phyloP scores from a whole-genome alignment of 148 eudicot species.

The Fallopia convolvulus region DNA sequence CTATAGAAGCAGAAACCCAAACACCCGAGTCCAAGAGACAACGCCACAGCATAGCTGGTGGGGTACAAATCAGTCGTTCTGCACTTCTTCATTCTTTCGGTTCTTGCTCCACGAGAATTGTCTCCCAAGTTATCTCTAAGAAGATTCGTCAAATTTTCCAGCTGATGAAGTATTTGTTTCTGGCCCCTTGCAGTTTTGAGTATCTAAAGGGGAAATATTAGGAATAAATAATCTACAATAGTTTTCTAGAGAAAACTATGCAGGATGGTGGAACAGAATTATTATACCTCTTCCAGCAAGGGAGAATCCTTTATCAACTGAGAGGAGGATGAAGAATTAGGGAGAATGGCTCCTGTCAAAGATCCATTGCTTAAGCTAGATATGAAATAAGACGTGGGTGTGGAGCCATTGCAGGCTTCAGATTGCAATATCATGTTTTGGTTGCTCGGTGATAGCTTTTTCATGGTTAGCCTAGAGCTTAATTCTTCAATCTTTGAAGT shows the following conservation, averaged over 20 bases:
- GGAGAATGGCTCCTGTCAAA: conserved; percentile 47
- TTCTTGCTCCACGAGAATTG: conserved; percentile 26
- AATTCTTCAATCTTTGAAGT: conserved; percentile 70
- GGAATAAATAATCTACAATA: not conserved
- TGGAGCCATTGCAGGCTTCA: conserved; percentile 73
- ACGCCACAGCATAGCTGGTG: conserved; percentile 23
- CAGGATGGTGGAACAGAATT: not conserved
- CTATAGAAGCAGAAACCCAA: conserved; percentile 59
- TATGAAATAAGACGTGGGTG: conserved; percentile 68
- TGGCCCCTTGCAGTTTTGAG: conserved; percentile 63
- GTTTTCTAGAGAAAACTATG: not conserved
- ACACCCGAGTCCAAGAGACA: conserved; percentile 56
- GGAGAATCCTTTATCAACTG: conserved; percentile 62
- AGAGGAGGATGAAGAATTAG: conserved; percentile 55
- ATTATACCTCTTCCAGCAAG: conserved; percentile 67
- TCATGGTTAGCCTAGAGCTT: conserved; percentile 45
- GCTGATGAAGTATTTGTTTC: conserved; percentile 73
- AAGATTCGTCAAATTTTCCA: conserved; percentile 61
- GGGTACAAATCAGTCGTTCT: conserved; percentile 24
- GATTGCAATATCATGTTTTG: conserved; percentile 40
- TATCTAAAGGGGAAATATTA: conserved; percentile 28
- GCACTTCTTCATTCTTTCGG: conserved; percentile 23
- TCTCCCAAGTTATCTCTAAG: conserved; percentile 49
- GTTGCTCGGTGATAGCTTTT: conserved; percentile 38
- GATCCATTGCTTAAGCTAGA: conserved; percentile 69